phyloP scores from a whole-genome alignment of 176 grass and related monocot species.

The Aechmea fasciata region DNA sequence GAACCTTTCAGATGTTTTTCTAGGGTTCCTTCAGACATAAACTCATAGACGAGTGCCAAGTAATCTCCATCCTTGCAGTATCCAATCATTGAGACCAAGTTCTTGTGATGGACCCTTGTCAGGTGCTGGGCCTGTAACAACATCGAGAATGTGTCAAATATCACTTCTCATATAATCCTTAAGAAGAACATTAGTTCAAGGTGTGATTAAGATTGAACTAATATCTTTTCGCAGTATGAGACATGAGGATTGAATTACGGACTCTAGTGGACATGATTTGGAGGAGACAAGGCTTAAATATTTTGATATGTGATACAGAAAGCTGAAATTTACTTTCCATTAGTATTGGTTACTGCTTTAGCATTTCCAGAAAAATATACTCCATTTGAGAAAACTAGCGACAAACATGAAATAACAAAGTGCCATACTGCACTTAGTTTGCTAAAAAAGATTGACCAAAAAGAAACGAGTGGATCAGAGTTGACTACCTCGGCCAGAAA shows the following conservation, averaged over 20 bases:
- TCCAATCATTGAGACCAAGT: conserved; percentile 17
- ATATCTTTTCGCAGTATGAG: too few relatives aligned
- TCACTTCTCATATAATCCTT: background rate
- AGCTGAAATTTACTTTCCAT: too few relatives aligned
- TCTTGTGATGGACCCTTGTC: conserved; percentile 21
- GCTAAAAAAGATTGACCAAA: background rate
- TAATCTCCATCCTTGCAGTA: conserved; percentile 13
- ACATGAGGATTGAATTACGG: too few relatives aligned
- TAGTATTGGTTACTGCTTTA: too few relatives aligned
- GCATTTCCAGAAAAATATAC: too few relatives aligned
- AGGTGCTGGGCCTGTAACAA: conserved; percentile 16
- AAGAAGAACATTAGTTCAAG: background rate
- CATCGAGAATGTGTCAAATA: background rate
- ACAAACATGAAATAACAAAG: background rate
- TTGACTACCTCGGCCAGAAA: conserved; percentile 34
- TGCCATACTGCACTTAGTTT: background rate
- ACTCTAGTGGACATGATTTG: too few relatives aligned
- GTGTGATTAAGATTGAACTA: background rate
- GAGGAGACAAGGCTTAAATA: too few relatives aligned
- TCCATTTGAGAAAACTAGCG: background rate
- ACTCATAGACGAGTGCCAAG: conserved; percentile 14
- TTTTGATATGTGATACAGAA: too few relatives aligned
- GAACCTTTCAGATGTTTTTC: conserved; percentile 11
- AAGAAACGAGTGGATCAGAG: background rate
- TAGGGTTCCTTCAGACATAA: conserved; percentile 18